Conservation (phyloP, 202 grass and related monocot species). For the Panicum virgatum region DNA sequence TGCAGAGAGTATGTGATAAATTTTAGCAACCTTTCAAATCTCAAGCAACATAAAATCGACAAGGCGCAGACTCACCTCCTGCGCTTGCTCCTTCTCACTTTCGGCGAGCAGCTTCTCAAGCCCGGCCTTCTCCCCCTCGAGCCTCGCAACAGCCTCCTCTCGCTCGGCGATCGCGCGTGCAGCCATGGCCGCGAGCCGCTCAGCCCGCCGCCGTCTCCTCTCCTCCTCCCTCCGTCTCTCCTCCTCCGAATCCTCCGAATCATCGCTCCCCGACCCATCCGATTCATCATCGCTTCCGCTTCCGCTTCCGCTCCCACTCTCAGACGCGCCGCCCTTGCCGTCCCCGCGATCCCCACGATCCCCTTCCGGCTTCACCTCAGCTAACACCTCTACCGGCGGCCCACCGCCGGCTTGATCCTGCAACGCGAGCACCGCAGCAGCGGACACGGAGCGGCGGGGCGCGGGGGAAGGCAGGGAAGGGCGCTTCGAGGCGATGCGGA, state of each 20-base stretch:
- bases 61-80: conserved; percentile 55
- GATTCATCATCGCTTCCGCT: conserved; percentile 56
- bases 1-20: not conserved
- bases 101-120: conserved; percentile 83
- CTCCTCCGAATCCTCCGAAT: conserved; percentile 74
- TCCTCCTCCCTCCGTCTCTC: conserved; percentile 72
- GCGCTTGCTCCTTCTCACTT: conserved; percentile 88
- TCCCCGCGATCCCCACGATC: conserved; percentile 36
- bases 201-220: conserved; percentile 54
- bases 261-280: conserved; percentile 65
- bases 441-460: conserved; percentile 44
- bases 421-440: conserved; percentile 24
- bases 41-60: not conserved
- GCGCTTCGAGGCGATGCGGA: conserved; percentile 61
- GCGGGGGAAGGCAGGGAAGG: conserved; percentile 12
- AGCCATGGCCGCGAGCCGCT: conserved; percentile 56
- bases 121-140: conserved; percentile 75
- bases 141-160: conserved; percentile 64
- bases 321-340: conserved; percentile 13
- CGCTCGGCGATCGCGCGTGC: conserved; percentile 71
- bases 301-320: conserved; percentile 26
- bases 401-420: conserved; percentile 35
- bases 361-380: conserved; percentile 29
- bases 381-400: not conserved
- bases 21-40: not conserved